Evolutionary conservation across 305 asterid genomes (phyloP).

Genomic region (Fraxinus sp.): DNA sequence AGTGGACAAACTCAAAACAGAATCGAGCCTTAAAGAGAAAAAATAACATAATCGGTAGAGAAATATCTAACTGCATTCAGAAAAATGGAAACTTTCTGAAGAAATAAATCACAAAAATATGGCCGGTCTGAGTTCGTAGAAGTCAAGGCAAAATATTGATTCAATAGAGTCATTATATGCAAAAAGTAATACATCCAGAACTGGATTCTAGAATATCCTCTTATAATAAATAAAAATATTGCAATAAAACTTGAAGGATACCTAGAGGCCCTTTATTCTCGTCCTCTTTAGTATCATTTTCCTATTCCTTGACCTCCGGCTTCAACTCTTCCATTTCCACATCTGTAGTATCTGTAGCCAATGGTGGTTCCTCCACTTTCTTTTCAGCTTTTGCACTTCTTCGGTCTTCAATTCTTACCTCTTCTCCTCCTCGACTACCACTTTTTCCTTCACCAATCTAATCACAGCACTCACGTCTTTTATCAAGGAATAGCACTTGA

Average conservation of each 20-base stretch:
- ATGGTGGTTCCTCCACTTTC: slow-evolving; percentile 12
- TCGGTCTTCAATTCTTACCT: slow-evolving; percentile 11
- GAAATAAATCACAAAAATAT: background rate
- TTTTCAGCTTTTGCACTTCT: background rate
- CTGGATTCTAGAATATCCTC: background rate
- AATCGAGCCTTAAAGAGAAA: background rate
- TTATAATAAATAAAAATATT: background rate
- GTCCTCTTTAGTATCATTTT: background rate
- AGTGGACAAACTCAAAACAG: background rate
- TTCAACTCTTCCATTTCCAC: slow-evolving; percentile 3
- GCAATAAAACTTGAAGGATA: background rate
- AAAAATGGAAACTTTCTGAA: background rate
- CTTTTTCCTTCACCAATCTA: slow-evolving; percentile 55
- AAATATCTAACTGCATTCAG: background rate
- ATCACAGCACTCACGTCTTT: slow-evolving; percentile 59
- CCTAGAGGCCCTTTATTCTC: slow-evolving; percentile 15
- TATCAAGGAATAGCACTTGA: slow-evolving; percentile 54
- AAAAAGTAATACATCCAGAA: background rate
- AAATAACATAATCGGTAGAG: background rate
- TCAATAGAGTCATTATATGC: background rate
- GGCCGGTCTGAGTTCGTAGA: background rate
- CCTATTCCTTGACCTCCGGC: background rate
- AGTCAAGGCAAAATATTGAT: background rate
- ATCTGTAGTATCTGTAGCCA: background rate
- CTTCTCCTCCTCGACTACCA: slow-evolving; percentile 41